These are phyloP conservation scores for Paraleonurus japonicus DNA, from an alignment of 257 asterid species.

Conservation along the genomic window DNA sequence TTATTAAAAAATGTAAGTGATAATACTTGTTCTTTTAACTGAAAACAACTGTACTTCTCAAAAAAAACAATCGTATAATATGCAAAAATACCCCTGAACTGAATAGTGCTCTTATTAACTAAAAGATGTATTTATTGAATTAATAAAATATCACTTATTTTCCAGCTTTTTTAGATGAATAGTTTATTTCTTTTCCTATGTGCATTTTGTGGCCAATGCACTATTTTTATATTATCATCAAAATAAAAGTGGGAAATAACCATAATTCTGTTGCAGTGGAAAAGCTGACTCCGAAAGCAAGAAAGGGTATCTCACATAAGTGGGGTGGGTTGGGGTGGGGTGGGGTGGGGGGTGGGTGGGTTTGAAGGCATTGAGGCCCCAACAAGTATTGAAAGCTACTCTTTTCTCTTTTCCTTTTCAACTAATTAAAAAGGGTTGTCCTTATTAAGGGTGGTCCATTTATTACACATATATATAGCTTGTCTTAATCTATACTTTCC, in stretches of 20 bases:
- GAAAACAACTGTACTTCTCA: no score
- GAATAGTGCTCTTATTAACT: no score
- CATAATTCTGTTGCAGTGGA: not conserved
- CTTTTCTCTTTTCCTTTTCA: slow-evolving; percentile 34
- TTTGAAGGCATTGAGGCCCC: not conserved
- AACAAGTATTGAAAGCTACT: slow-evolving; percentile 38
- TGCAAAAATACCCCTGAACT: no score
- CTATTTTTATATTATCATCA: not conserved
- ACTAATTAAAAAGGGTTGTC: slow-evolving; percentile 37
- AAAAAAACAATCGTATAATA: no score
- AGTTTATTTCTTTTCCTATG: not conserved
- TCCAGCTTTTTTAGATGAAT: not conserved
- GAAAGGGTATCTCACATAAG: slow-evolving; percentile 38
- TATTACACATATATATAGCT: not conserved
- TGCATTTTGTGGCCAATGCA: not conserved
- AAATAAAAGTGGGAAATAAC: not conserved
- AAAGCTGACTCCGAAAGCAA: slow-evolving; percentile 21
- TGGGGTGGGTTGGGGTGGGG: slow-evolving; percentile 5
- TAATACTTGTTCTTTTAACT: no score
- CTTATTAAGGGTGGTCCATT: slow-evolving; percentile 42
- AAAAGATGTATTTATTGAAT: no score
- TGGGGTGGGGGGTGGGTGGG: not conserved
- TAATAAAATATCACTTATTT: no score
- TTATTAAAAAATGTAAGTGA: no score
- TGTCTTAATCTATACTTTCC: slow-evolving; percentile 15